phyloP scores from a whole-genome alignment of 2,329 filamentous ascomycete species.

The Plenodomus lindquistii region DNA sequence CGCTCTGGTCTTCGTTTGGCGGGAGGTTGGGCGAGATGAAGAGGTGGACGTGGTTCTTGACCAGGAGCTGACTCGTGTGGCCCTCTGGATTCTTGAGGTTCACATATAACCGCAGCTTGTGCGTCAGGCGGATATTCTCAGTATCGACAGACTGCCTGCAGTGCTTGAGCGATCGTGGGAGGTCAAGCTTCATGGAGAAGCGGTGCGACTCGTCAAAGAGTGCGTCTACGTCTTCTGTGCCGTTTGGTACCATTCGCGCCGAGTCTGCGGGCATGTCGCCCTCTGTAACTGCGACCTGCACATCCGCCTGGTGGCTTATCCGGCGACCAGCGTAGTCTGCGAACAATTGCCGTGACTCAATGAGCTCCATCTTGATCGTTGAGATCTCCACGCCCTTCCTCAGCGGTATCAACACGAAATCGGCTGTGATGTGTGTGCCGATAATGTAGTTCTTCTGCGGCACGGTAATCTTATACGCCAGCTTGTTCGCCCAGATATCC shows the following conservation, averaged over 20 bases:
- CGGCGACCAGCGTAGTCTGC: constrained; percentile 50
- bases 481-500: constrained; percentile 97
- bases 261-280: constrained; percentile 42
- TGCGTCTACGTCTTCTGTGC: constrained; percentile 42
- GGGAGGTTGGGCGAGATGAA: constrained; percentile 95
- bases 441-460: constrained; percentile 95
- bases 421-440: constrained; percentile 80
- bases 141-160: constrained; percentile 91
- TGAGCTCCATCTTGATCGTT: constrained; percentile 76
- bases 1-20: constrained; percentile 82
- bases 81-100: constrained; percentile 94
- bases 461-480: constrained; percentile 91
- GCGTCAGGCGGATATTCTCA: constrained; percentile 86
- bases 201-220: constrained; percentile 61
- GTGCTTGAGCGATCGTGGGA: constrained; percentile 79
- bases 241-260: constrained; percentile 31
- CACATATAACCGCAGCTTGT: constrained; percentile 90
- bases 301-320: constrained; percentile 34
- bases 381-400: constrained; percentile 86
- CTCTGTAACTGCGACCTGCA: constrained; percentile 39
- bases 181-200: constrained; percentile 62
- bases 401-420: constrained; percentile 85
- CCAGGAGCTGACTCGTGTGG: constrained; percentile 89
- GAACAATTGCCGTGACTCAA: constrained; percentile 60
- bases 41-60: constrained; percentile 86